Conservation (phyloP, 176 grass and related monocot genomes). For the Zoysia pacifica region DNA sequence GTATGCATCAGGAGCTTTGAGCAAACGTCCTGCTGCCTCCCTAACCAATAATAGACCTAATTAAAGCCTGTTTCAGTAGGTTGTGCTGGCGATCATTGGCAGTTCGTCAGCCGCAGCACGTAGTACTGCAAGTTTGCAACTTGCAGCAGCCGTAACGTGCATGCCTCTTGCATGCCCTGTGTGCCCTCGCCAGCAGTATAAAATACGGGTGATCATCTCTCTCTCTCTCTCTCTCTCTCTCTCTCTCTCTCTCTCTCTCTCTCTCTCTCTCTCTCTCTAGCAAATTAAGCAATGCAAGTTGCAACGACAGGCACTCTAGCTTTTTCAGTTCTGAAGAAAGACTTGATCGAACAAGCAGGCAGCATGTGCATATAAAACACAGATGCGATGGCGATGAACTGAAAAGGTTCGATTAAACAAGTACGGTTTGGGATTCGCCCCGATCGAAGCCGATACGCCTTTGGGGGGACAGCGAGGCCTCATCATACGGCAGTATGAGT, state of each 20-base stretch:
- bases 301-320: background rate
- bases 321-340: slow-evolving; percentile 10
- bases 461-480: slow-evolving; percentile 49
- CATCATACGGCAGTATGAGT: slow-evolving; percentile 44
- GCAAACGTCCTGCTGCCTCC: background rate
- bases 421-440: slow-evolving; percentile 49
- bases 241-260: too few relatives aligned
- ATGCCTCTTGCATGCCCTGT: slow-evolving; percentile 26
- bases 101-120: background rate
- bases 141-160: slow-evolving; percentile 39
- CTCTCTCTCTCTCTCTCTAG: too few relatives aligned
- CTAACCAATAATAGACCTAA: background rate
- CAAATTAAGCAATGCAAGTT: slow-evolving; percentile 24
- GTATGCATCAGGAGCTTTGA: slow-evolving; percentile 14
- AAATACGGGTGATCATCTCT: slow-evolving; percentile 18
- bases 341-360: background rate
- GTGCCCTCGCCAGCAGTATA: background rate
- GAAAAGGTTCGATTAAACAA: slow-evolving; percentile 46
- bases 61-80: background rate
- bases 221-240: too few relatives aligned
- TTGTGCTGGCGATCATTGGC: background rate
- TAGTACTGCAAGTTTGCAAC: background rate
- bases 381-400: slow-evolving; percentile 49
- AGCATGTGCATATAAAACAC: background rate
- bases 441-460: slow-evolving; percentile 39